phyloP scores from a whole-genome alignment of 1,139 yeast species.

The Suhomyces kunorum region DNA sequence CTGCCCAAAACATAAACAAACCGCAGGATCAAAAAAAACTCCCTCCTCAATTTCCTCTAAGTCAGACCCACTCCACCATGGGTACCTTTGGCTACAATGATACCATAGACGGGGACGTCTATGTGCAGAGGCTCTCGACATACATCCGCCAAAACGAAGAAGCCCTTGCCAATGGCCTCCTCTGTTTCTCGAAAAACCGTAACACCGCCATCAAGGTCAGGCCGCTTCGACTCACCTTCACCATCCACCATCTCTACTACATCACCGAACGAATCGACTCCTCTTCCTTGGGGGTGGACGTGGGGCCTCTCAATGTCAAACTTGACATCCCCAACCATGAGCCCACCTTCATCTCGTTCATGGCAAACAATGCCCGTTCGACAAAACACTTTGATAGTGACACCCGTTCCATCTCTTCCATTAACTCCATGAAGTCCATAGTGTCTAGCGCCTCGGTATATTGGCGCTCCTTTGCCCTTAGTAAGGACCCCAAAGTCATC shows the following conservation, averaged over 20 bases:
- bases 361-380: conserved; percentile 49
- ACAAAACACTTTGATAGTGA: conserved; percentile 55
- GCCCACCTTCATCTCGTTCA: conserved; percentile 54
- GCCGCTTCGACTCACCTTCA: conserved; percentile 57
- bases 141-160: conserved; percentile 47
- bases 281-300: conserved; percentile 52
- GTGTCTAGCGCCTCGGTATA: conserved; percentile 48
- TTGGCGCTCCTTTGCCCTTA: conserved; percentile 41
- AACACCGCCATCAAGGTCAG: conserved; percentile 32
- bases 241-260: conserved; percentile 65
- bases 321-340: conserved; percentile 60
- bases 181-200: conserved; percentile 41
- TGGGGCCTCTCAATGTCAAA: conserved; percentile 65
- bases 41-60: background rate
- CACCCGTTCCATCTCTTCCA: conserved; percentile 61
- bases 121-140: conserved; percentile 42
- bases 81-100: conserved; percentile 24
- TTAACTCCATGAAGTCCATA: conserved; percentile 61
- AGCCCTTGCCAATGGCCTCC: conserved; percentile 47
- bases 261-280: conserved; percentile 59
- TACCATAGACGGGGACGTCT: conserved; percentile 47
- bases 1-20: conserved; percentile 10
- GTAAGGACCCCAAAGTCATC: conserved; percentile 46
- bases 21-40: conserved; percentile 5
- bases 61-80: conserved; percentile 10